A percentile compares a stretch with the other conserved stretches of the same genome.
Conservation (phyloP, 2,329 filamentous ascomycete species). For the Grosmannia penicillata region DNA sequence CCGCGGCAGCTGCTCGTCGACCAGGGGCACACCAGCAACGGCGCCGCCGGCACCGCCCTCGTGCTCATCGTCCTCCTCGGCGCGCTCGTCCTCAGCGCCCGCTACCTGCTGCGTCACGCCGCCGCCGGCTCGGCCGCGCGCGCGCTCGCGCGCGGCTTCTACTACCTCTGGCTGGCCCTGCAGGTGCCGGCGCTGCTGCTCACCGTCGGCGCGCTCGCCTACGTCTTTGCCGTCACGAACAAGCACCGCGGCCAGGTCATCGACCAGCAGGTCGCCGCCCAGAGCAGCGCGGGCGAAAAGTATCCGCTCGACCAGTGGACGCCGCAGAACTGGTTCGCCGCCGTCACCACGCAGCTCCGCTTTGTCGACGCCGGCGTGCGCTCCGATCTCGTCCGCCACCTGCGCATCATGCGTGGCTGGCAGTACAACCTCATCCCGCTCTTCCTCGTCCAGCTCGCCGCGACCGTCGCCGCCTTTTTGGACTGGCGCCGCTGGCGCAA, state of each 20-base stretch:
- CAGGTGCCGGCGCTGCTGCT: constrained; percentile 20
- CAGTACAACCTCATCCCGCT: constrained; percentile 22
- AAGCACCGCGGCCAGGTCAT: too few relatives aligned
- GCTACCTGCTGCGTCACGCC: background rate
- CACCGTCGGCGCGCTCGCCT: too few relatives aligned
- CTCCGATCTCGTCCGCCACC: constrained; percentile 14
- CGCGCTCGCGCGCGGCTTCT: constrained; percentile 9
- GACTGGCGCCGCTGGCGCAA: constrained; percentile 5
- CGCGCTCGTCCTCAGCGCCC: constrained; percentile 14
- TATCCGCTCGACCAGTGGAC: constrained; percentile 21
- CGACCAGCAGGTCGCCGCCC: too few relatives aligned
- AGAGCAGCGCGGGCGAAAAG: constrained; percentile 2
- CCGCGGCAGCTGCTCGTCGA: constrained; percentile 20
- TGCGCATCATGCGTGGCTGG: constrained; percentile 19
- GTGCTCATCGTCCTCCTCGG: constrained; percentile 20
- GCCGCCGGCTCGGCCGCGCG: background rate
- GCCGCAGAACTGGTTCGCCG: constrained; percentile 24
- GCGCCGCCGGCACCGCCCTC: constrained; percentile 22
- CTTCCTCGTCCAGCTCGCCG: constrained; percentile 11
- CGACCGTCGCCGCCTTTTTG: constrained; percentile 7
- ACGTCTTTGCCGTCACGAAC: constrained; percentile 19
- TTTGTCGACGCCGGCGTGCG: constrained; percentile 12
- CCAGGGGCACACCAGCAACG: constrained; percentile 26
- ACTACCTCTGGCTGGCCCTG: constrained; percentile 20
- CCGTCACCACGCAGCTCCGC: constrained; percentile 16